Evolutionary conservation across 768 basidiomycete species (phyloP).

Genomic region (Panaeolus cyanescens): DNA sequence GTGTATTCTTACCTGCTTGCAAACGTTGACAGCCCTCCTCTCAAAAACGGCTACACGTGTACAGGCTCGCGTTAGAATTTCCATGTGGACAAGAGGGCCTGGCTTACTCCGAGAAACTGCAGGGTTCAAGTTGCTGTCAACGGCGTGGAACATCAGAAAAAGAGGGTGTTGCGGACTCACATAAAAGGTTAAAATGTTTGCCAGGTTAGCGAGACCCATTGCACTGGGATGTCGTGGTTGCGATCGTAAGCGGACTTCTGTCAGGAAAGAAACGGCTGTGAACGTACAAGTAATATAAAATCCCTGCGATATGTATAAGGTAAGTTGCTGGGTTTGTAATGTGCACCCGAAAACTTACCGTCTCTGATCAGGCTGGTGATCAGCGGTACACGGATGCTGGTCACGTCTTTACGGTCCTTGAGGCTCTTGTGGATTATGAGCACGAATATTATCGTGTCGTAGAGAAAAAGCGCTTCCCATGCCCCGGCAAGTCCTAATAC

Average conservation of each 20-base stretch:
- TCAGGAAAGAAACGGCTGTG: neutral
- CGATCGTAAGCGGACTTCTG: neutral
- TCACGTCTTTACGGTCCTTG: slow-evolving; percentile 30
- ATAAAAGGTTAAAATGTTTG: slow-evolving; percentile 44
- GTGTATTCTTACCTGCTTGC: slow-evolving; percentile 43
- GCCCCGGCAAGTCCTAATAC: slow-evolving; percentile 37
- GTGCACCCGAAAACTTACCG: slow-evolving; percentile 34
- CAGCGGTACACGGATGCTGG: slow-evolving; percentile 31
- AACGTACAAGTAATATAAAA: slow-evolving; percentile 57
- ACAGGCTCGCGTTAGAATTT: slow-evolving; percentile 3
- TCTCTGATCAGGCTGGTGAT: slow-evolving; percentile 48
- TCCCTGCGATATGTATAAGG: slow-evolving; percentile 32
- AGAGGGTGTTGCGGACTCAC: slow-evolving; percentile 16
- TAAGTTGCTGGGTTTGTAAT: neutral
- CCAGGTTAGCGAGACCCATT: slow-evolving; percentile 51
- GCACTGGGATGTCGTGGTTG: slow-evolving; percentile 29
- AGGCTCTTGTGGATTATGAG: slow-evolving; percentile 51
- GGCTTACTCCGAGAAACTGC: slow-evolving; percentile 26
- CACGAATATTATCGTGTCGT: slow-evolving; percentile 47
- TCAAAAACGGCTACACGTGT: slow-evolving; percentile 38
- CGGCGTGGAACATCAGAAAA: neutral
- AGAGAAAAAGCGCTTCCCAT: slow-evolving; percentile 55
- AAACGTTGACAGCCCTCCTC: slow-evolving; percentile 50
- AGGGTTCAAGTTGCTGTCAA: slow-evolving; percentile 5
- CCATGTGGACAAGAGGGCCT: neutral